Base-by-base conservation (phyloP, 331 rosid species). In the Malus hybrid region DNA sequence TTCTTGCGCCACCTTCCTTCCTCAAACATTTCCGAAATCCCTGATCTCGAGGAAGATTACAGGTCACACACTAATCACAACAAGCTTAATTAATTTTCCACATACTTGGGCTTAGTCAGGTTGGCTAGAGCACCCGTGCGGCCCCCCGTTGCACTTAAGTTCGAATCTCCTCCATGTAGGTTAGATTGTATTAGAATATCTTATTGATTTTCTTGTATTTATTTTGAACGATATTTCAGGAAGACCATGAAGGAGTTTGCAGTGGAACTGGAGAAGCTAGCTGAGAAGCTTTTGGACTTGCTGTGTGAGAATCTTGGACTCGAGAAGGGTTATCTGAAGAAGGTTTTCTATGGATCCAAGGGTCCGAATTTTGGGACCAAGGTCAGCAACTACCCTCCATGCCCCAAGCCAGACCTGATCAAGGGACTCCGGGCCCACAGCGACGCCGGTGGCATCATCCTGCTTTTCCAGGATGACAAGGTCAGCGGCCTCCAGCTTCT, bases 401-500 rank as follows among this genome's bases (percentile, higher is more conserved):
- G 99, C 75, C 97, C 98, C 18, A 92, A 93, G 31, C 98, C 99
- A 4, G 97, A 95, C 6, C 93, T 95, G 7, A 88, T 95, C 75
- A 87, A 95, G 77, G 99, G 99, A 5, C 97, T 95, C 0, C 84
- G 98, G 74, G 99, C 98, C 48, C 99, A 95, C 85, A 95, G 98
- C 0, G 99, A 95, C 46, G 99, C 99, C 24, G 99, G 99, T 4
- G 99, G 99, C 71, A 18, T 95, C 81, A 95, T 95, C 73, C 79
- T 92, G 2, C 96, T 95, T 70, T 95, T 95, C 79, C 99, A 95
- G 83, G 99, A 95, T 76, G 93, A 90, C 84, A 90, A 92, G 81
- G 97, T 95, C 84, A 89, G 97, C 73, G 99, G 99, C 10, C 85
- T 95, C 29, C 99, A 95, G 87, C 98, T 95, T 4, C 98, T 95